Base-by-base conservation (phyloP, 2,329 filamentous ascomycete genomes). In the Alternaria gansuensis region DNA sequence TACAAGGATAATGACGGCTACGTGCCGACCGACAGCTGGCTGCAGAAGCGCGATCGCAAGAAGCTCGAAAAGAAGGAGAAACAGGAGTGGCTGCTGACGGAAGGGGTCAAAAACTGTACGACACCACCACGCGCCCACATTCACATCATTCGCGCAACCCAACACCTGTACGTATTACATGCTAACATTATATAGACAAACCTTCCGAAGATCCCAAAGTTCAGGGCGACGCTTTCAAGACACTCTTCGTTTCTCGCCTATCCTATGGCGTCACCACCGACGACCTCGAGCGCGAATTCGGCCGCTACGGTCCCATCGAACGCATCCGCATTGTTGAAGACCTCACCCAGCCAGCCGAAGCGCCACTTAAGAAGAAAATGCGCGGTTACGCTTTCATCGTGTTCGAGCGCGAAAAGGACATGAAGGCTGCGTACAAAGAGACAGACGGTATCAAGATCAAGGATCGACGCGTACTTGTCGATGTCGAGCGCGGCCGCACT, bases 391-490 rank as follows among this genome's bases (percentile, higher is more conserved):
- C 92, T 62, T 99, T 99, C 76, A 90, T 99, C 69, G 92, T 98
- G 54, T 99, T 94, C 76, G 94, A 98, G 80, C 90, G 92, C 78
- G 95, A 98, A 81, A 93, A 94, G 80, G 95, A 98, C 77, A 97
- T 98, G 93, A 96, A 96, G 92, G 95, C 93, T 84, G 95, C 95
- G 79, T 88, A 97, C 83, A 96, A 90, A 75, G 87, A 89, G 74
- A 88, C 86, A 66, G 93, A 98, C 84, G 92, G 92, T 66, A 90
- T 97, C 74, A 89, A 90, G 69, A 97, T 99, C 81, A 96, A 93
- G 77, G 93, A 96, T 75, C 88, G 94, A 74, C 88, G 90, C 71
- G 91, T 98, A 73, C 88, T 97, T 75, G 93, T 98, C 72, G 95
- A 99, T 76, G 94, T 98, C 61, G 95, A 99, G 81, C 89, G 95